These are phyloP conservation scores for Solanum appendiculatum DNA, from an alignment of 257 asterid species.

Conservation along the genomic window DNA sequence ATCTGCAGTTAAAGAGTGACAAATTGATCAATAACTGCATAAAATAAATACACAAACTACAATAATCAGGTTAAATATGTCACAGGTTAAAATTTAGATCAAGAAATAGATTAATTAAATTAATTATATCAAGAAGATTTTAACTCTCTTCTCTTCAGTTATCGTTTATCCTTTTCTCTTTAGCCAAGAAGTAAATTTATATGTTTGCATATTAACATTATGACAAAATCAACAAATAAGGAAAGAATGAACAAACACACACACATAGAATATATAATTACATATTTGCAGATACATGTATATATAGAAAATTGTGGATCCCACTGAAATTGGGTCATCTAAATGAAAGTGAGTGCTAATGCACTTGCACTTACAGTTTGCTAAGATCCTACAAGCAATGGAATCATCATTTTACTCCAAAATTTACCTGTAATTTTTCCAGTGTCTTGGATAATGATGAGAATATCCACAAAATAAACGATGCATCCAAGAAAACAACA, in stretches of 20 bases:
- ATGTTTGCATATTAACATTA: neutral
- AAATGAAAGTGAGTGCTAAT: neutral
- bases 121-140: neutral
- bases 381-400: neutral
- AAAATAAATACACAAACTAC: neutral
- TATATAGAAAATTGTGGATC: neutral
- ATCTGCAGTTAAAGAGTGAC: conserved; percentile 3
- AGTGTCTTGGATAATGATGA: conserved; percentile 28
- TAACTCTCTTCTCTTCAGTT: neutral
- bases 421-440: conserved; percentile 29
- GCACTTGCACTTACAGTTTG: neutral
- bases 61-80: neutral
- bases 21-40: neutral
- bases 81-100: neutral
- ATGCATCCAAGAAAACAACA: conserved; percentile 27
- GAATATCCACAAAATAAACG: conserved; percentile 30
- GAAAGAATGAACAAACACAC: neutral
- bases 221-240: neutral
- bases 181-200: neutral
- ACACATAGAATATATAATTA: neutral
- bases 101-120: neutral
- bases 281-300: neutral
- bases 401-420: neutral
- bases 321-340: neutral
- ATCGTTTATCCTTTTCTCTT: neutral